Conservation (phyloP, 345 rosid genomes). For the Hevea brasiliensis region DNA sequence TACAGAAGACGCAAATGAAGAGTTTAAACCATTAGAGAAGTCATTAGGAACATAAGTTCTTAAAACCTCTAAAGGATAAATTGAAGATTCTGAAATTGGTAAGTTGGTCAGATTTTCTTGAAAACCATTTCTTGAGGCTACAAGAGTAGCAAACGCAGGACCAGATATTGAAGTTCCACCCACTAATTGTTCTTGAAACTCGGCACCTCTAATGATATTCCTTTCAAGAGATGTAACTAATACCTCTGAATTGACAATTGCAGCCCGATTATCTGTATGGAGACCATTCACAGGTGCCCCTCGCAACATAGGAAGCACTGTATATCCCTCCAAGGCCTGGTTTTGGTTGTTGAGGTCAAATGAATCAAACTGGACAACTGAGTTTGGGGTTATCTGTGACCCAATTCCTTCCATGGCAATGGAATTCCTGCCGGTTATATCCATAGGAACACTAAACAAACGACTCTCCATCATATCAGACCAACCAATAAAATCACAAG, state of each 20-base stretch:
- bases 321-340: constrained; percentile 28
- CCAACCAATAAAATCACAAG: not conserved
- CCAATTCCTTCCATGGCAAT: constrained; percentile 33
- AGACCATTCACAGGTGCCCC: constrained; percentile 32
- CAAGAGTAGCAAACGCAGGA: constrained; percentile 30
- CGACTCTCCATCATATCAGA: constrained; percentile 40
- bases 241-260: constrained; percentile 24
- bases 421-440: constrained; percentile 39
- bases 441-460: constrained; percentile 41
- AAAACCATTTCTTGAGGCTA: constrained; percentile 34
- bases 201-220: constrained; percentile 18
- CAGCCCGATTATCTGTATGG: constrained; percentile 17
- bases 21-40: constrained; percentile 30
- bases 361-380: constrained; percentile 33
- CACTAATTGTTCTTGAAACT: constrained; percentile 40
- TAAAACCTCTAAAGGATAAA: constrained; percentile 36
- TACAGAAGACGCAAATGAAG: constrained; percentile 31
- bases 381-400: constrained; percentile 19
- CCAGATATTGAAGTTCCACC: constrained; percentile 38
- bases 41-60: constrained; percentile 28
- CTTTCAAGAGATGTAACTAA: constrained; percentile 31
- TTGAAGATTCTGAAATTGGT: constrained; percentile 24
- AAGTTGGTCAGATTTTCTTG: constrained; percentile 40
- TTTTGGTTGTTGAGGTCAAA: constrained; percentile 34
- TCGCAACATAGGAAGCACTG: constrained; percentile 33